phyloP scores from a whole-genome alignment of 345 rosid species.

The Barbarea vulgaris region DNA sequence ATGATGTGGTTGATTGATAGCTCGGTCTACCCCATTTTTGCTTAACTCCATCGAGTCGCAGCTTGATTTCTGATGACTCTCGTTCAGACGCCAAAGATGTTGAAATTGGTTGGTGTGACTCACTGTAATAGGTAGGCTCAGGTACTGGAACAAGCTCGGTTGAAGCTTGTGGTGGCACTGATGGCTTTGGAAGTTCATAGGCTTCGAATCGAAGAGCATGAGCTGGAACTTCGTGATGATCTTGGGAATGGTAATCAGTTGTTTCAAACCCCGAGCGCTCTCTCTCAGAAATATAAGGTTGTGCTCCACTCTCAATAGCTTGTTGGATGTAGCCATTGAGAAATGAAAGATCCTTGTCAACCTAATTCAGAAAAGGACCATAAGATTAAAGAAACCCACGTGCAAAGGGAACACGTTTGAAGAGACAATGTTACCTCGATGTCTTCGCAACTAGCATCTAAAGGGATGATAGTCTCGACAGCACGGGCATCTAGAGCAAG shows the following conservation, averaged over 20 bases:
- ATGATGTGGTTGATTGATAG: conserved; percentile 55
- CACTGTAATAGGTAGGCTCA: conserved; percentile 63
- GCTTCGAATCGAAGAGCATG: conserved; percentile 96
- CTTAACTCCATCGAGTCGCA: conserved; percentile 94
- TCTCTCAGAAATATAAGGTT: conserved; percentile 78
- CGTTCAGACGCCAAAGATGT: conserved; percentile 53
- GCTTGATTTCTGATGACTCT: conserved; percentile 65
- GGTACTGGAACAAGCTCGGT: conserved; percentile 77
- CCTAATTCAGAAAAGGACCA: conserved; percentile 52
- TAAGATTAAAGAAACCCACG: conserved; percentile 17
- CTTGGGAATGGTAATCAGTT: conserved; percentile 59
- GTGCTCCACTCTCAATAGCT: conserved; percentile 76
- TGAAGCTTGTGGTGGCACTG: conserved; percentile 50
- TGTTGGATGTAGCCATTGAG: conserved; percentile 72
- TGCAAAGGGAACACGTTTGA: background rate
- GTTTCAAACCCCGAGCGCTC: conserved; percentile 63
- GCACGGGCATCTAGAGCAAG: conserved; percentile 66
- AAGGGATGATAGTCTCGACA: conserved; percentile 69
- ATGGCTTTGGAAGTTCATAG: conserved; percentile 84
- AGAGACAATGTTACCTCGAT: conserved; percentile 62
- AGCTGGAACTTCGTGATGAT: conserved; percentile 60
- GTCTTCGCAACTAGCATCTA: conserved; percentile 95
- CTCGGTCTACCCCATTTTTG: conserved; percentile 90
- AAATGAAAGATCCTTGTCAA: conserved; percentile 77
- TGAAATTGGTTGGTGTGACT: conserved; percentile 50